phyloP scores from a whole-genome alignment of 176 grass and related monocot genomes.

The Triticum timopheevii region DNA sequence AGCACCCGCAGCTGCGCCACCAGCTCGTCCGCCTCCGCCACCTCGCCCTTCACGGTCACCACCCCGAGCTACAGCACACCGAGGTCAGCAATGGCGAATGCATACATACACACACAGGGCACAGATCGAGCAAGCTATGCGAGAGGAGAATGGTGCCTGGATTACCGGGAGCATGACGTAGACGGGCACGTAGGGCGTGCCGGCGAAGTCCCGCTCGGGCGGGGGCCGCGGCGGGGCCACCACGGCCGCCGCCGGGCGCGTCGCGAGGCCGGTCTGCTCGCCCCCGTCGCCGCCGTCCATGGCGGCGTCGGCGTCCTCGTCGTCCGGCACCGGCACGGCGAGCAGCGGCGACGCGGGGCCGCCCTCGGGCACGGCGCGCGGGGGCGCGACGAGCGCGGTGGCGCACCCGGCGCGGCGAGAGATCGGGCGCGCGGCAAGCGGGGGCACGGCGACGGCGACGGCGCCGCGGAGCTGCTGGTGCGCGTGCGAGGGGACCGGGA shows the following conservation, averaged over 20 bases:
- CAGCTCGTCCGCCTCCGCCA: slow-evolving; percentile 58
- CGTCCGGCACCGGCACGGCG: slow-evolving; percentile 7
- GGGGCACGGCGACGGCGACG: slow-evolving; percentile 39
- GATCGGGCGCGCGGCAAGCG: slow-evolving; percentile 53
- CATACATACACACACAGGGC: no score
- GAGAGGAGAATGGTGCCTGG: not conserved
- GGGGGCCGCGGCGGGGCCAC: slow-evolving; percentile 11
- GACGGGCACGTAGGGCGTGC: slow-evolving; percentile 76
- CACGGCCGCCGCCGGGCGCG: not conserved
- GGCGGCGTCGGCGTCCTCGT: not conserved
- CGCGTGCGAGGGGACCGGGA: slow-evolving; percentile 8
- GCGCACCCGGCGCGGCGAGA: slow-evolving; percentile 26
- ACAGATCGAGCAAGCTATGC: no score
- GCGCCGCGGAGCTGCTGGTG: no score
- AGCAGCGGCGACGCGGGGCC: slow-evolving; percentile 10
- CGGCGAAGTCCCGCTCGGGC: slow-evolving; percentile 68
- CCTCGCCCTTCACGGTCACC: slow-evolving; percentile 51
- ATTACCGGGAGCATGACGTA: slow-evolving; percentile 86
- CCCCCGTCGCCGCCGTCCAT: not conserved
- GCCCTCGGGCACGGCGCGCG: slow-evolving; percentile 20
- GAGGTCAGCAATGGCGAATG: no score
- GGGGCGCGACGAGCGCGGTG: not conserved
- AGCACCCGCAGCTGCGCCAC: slow-evolving; percentile 60
- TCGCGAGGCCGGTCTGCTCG: not conserved
- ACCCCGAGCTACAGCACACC: slow-evolving; percentile 36